phyloP scores from a whole-genome alignment of 2,329 filamentous ascomycete species.

The Volutella citrinella region DNA sequence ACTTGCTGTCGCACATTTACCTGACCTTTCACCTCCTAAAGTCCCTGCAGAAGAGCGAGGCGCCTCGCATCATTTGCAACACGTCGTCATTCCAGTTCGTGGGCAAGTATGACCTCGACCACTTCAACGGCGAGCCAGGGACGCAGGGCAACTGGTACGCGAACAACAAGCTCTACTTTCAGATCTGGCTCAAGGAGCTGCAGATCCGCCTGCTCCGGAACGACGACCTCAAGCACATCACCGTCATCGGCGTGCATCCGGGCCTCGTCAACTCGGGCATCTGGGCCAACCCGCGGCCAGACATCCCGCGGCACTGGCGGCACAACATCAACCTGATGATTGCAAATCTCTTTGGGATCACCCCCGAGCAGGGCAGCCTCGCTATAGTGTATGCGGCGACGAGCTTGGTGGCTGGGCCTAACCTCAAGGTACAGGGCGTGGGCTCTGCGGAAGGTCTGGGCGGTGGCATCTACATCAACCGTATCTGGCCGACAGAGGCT shows the following conservation, averaged over 20 bases:
- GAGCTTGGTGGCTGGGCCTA: neutral
- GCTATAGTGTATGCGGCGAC: conserved; percentile 5
- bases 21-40: conserved; percentile 4
- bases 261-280: conserved; percentile 3
- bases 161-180: conserved; percentile 6
- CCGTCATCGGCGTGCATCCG: conserved; percentile 3
- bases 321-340: neutral
- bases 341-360: neutral
- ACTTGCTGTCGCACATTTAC: conserved; percentile 4
- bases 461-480: conserved; percentile 3
- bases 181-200: conserved; percentile 4
- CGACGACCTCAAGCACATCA: conserved; percentile 4
- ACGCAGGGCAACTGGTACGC: neutral
- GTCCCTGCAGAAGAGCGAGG: neutral
- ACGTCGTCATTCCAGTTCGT: conserved; percentile 2
- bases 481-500: conserved; percentile 1
- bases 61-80: conserved; percentile 3
- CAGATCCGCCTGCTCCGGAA: neutral
- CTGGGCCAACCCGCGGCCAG: conserved; percentile 1
- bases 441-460: neutral
- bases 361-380: conserved; percentile 1
- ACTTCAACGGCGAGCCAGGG: neutral
- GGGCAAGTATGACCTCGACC: neutral
- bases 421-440: neutral
- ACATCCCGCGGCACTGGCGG: neutral